Conservation (phyloP, 495 filamentous ascomycete species). For the Sporormia fimetaria region DNA sequence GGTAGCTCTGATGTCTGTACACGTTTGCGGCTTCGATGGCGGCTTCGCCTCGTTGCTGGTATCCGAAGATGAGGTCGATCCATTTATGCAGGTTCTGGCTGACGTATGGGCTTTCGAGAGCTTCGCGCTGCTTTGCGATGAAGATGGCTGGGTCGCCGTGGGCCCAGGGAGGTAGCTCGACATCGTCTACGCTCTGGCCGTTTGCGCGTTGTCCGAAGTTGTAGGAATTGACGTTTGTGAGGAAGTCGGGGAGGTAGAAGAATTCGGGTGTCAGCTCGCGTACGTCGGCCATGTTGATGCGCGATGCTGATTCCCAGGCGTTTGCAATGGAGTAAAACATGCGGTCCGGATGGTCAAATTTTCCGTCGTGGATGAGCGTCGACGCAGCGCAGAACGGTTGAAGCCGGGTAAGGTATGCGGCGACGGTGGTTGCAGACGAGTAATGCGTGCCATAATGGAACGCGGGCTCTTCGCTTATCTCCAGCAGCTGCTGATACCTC, state of each 20-base stretch:
- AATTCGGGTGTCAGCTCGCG: constrained; percentile 92
- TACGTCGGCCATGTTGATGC: constrained; percentile 84
- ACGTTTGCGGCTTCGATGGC: constrained; percentile 87
- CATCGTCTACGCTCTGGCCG: constrained; percentile 67
- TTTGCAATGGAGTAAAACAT: constrained; percentile 88
- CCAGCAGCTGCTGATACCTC: constrained; percentile 74
- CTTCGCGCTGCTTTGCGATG: constrained; percentile 86
- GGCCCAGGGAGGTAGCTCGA: constrained; percentile 85
- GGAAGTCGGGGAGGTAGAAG: constrained; percentile 89
- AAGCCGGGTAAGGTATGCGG: constrained; percentile 86
- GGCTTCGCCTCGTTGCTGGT: constrained; percentile 87
- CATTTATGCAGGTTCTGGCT: constrained; percentile 82
- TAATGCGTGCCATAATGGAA: constrained; percentile 99
- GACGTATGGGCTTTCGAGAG: constrained; percentile 87
- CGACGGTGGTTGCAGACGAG: constrained; percentile 97
- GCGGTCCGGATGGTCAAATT: constrained; percentile 88
- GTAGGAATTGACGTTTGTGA: constrained; percentile 82
- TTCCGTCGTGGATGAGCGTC: constrained; percentile 92
- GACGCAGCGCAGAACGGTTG: constrained; percentile 96
- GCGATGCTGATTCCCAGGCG: constrained; percentile 83
- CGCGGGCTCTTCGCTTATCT: constrained; percentile 77
- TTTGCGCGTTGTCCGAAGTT: constrained; percentile 83
- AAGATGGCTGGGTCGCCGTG: constrained; percentile 95
- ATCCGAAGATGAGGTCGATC: constrained; percentile 94
- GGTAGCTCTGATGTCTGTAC: constrained; percentile 90